Evolutionary conservation across 73 alveolate genomes (phyloP).

Genomic region (Durusdinium trenchii): DNA sequence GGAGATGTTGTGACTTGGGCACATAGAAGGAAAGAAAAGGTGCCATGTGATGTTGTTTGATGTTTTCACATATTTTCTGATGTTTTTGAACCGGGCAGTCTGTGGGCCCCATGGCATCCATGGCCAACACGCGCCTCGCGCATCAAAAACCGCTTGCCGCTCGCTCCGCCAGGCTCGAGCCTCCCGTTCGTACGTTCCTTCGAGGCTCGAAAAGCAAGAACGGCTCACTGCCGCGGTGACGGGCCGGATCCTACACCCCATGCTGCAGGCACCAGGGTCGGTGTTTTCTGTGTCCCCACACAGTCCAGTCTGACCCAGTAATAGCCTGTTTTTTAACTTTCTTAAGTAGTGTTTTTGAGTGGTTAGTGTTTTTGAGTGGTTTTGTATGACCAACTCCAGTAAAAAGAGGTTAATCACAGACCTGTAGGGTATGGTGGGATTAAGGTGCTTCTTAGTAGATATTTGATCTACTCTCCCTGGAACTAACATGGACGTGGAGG

Average conservation of each 20-base stretch:
- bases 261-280: neutral
- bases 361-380: too few relatives aligned
- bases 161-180: slow-evolving; percentile 4
- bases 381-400: too few relatives aligned
- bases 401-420: too few relatives aligned
- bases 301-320: too few relatives aligned
- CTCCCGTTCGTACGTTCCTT: too few relatives aligned
- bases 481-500: neutral
- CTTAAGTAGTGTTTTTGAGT: too few relatives aligned
- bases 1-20: too few relatives aligned
- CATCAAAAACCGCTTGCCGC: slow-evolving; percentile 4
- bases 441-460: too few relatives aligned
- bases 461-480: neutral
- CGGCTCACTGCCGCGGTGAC: slow-evolving; percentile 9
- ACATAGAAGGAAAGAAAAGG: neutral
- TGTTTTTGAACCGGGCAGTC: neutral
- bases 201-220: slow-evolving; percentile 51
- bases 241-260: slow-evolving; percentile 40
- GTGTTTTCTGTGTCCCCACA: too few relatives aligned
- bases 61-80: neutral
- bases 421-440: too few relatives aligned
- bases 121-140: slow-evolving; percentile 44
- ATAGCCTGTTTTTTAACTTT: too few relatives aligned
- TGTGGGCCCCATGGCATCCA: neutral
- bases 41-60: neutral